Base-by-base conservation (phyloP, 768 basidiomycete genomes). In the Leucosporidium yakuticum region DNA sequence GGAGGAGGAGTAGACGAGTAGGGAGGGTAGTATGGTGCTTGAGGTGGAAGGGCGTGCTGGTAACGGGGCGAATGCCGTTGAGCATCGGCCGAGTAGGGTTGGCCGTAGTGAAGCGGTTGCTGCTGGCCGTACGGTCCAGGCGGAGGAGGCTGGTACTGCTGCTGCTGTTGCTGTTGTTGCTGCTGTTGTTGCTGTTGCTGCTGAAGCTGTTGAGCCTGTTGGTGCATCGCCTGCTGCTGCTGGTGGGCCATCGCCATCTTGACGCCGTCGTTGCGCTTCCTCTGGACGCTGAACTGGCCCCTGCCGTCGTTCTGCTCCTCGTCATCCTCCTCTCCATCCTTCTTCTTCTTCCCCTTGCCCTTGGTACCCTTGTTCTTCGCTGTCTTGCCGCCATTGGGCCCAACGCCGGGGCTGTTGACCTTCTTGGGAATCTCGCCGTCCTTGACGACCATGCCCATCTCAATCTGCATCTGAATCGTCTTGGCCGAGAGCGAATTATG, bases 401-500 rank as follows among this genome's bases (percentile, higher is more conserved):
- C 27, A 4, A 53, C 27, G 51, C 51, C 60, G 32, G 60, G 14
- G 23, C 25, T 0, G 39, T 65, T 65, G 51, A 23, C n/a, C 51
- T 60, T 60, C 51, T 65, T 65, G 39, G 27, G 27, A 44, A 31
- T 54, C 44, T 51, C 50, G 4, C 36, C 17, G 57, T 71, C 67
- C 23, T 63, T 50, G 25, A 71, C 50, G 29, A 72, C 49, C 70
- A 72, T 72, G 61, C 70, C 70, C 2, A 48, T 44, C 21, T 65
- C 70, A 5, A 29, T n/a, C 59, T 72, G 70, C n/a, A 34, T 50
- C 62, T 55, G 57, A 11, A 62, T 47, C 80, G 36, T 68, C 63
- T 57, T 58, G 4, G 82, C 82, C 19, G 88, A 86, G 85, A 94
- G 91, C 66, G 82, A 83, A 53, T 90, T 88, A 74, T 94, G 91